Base-by-base conservation (phyloP, 352 stramenopile species). In the Globisporangium splendens region DNA sequence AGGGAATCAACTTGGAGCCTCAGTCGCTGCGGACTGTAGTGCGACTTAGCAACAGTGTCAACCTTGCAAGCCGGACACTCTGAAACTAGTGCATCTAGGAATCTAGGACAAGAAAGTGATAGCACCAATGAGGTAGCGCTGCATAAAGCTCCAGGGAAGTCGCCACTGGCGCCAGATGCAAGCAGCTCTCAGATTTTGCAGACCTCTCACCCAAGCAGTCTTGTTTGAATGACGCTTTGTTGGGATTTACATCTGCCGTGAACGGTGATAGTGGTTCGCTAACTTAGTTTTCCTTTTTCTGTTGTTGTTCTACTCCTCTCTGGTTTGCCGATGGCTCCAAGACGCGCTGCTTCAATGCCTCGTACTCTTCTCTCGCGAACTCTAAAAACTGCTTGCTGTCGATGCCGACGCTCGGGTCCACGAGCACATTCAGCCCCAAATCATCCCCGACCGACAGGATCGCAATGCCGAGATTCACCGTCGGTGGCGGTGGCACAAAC, bases 401-500 rank as follows among this genome's bases (percentile, higher is more conserved):
- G 20, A 88, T 63, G 10, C 81, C 81, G 15, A 93, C 79, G 44
- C 68, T 80, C 47, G 77, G 72, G 59, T 93, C 83, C 53, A 91
- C 80, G 18, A 89, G 71, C 44, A 89, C 82, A 51, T 90, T 91
- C 17, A 91, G 66, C 1, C 82, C 81, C 3, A 93, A 73, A 39
- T 83, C 66, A 44, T 89, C 81, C 49, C 81, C 81, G 47, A 88
- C 70, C 17, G 79, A 89, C 21, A 90, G 68, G 33, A 91, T 84
- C 41, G 78, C 79, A 20, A 93, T 69, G 43, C 83, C 83, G 15
- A 93, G 67, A 59, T 93, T 93, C 55, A 93, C 81, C 2, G 72
- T 82, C 46, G 83, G 83, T 50, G 83, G 83, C n/a, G 83, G 83
- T 12, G 83, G 83, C 50, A 91, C 74, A 54, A 93, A 93, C 10